Conservation (phyloP, 495 filamentous ascomycete genomes). For the Lasiosphaeria hispida region DNA sequence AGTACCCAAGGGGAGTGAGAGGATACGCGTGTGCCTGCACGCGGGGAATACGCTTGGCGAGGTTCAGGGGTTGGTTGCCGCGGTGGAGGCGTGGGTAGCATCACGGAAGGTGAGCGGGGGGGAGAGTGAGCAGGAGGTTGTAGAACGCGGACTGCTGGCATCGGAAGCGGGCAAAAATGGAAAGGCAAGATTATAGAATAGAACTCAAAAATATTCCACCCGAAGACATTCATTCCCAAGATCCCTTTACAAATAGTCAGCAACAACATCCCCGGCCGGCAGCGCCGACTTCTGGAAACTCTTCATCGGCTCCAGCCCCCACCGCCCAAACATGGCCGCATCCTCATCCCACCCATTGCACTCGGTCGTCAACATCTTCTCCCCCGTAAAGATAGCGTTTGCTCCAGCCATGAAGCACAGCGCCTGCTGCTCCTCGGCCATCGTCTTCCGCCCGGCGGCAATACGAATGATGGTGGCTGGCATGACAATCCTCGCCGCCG, state of each 20-base stretch:
- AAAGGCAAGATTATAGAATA: too few relatives aligned
- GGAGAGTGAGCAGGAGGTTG: not conserved
- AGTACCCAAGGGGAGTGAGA: constrained; percentile 48
- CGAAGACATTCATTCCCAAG: too few relatives aligned
- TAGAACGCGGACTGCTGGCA: not conserved
- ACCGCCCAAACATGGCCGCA: constrained; percentile 70
- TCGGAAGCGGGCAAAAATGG: too few relatives aligned
- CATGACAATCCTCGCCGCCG: constrained; percentile 74
- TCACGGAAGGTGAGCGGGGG: not conserved
- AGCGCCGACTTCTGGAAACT: constrained; percentile 34
- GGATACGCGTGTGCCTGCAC: constrained; percentile 55
- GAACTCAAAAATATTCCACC: too few relatives aligned
- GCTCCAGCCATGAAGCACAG: constrained; percentile 82
- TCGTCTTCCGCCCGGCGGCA: constrained; percentile 72
- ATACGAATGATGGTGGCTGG: constrained; percentile 78
- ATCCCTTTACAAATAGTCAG: not conserved
- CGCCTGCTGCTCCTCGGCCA: constrained; percentile 79
- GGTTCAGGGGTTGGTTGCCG: constrained; percentile 39
- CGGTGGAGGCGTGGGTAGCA: constrained; percentile 43
- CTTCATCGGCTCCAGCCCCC: constrained; percentile 65
- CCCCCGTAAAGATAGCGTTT: constrained; percentile 85
- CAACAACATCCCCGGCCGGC: constrained; percentile 1
- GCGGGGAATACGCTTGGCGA: constrained; percentile 49
- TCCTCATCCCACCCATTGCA: constrained; percentile 89
- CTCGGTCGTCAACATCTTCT: constrained; percentile 88